These are phyloP conservation scores for Iris macrosiphon DNA, from an alignment of 106 monocot genomes.

Conservation along the genomic window DNA sequence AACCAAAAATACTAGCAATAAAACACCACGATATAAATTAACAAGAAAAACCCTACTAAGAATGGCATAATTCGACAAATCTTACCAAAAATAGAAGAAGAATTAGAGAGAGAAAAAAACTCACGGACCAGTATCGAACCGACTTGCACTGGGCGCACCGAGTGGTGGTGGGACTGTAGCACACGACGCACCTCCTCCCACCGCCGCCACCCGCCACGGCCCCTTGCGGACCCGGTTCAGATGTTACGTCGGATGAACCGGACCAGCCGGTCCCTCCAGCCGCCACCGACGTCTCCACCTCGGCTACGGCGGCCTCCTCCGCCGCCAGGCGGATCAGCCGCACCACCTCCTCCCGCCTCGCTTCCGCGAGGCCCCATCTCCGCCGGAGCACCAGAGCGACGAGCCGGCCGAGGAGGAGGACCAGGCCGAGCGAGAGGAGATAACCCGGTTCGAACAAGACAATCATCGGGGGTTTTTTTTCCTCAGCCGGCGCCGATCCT, in stretches of 20 bases:
- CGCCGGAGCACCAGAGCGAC: constrained; percentile 4
- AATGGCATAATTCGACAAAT: no score
- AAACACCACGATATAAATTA: no score
- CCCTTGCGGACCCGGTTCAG: no score
- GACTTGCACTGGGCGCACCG: constrained; percentile 11
- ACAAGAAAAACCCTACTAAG: no score
- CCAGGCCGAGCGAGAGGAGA: background rate
- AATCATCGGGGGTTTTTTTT: no score
- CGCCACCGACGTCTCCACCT: background rate
- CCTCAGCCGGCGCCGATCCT: no score
- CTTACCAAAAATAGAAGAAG: background rate
- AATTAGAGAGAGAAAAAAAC: background rate
- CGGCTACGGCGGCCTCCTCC: constrained; percentile 7
- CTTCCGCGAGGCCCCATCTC: constrained; percentile 5
- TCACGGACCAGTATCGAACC: constrained; percentile 6
- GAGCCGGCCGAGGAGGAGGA: background rate
- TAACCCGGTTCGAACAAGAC: no score
- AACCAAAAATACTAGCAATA: no score
- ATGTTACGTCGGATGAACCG: no score
- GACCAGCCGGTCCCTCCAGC: background rate
- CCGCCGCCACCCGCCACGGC: background rate
- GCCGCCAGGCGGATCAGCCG: constrained; percentile 4
- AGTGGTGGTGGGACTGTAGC: constrained; percentile 6
- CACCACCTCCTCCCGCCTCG: constrained; percentile 2
- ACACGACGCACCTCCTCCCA: constrained; percentile 4